A percentile compares a stretch with the other conserved stretches of the same genome.
Evolutionary conservation across 257 asterid genomes (phyloP).

Genomic region (Forsythia suspensa): DNA sequence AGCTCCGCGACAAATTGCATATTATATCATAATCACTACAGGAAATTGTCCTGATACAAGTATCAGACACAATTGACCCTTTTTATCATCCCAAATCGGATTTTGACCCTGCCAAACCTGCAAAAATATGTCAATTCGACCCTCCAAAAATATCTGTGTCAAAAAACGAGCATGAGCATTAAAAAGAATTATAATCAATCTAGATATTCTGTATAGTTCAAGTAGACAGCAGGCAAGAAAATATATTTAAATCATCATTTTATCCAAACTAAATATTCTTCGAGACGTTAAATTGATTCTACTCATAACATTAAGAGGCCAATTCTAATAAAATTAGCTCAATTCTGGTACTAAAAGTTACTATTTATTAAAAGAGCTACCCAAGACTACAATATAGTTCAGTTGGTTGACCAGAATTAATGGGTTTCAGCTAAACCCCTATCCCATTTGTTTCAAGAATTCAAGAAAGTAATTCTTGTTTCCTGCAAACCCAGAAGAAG

Average conservation of each 20-base stretch:
- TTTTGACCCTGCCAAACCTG: conserved; percentile 21
- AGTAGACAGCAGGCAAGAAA: not conserved
- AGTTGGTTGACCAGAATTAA: not conserved
- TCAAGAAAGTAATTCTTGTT: not conserved
- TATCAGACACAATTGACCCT: conserved; percentile 8
- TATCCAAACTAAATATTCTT: not conserved
- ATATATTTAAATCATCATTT: not conserved
- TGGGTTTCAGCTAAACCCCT: not conserved
- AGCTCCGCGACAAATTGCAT: conserved; percentile 39
- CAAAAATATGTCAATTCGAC: conserved; percentile 22
- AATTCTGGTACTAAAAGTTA: not conserved
- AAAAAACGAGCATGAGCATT: not conserved
- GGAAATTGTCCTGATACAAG: conserved; percentile 3
- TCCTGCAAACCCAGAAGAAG: not conserved
- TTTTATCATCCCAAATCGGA: conserved; percentile 18
- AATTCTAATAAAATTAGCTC: not conserved
- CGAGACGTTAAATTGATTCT: too few relatives aligned
- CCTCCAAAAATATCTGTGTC: not conserved
- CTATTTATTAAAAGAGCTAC: not conserved
- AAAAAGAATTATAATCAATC: not conserved
- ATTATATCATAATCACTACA: conserved; percentile 17
- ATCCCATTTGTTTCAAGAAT: conserved; percentile 6
- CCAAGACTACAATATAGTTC: not conserved
- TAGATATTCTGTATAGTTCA: not conserved
- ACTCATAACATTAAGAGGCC: not conserved